Evolutionary conservation across 2,329 filamentous ascomycete species (phyloP), one percentile per base, ranked within the genome.

Genomic region (Knufia fluminis): DNA sequence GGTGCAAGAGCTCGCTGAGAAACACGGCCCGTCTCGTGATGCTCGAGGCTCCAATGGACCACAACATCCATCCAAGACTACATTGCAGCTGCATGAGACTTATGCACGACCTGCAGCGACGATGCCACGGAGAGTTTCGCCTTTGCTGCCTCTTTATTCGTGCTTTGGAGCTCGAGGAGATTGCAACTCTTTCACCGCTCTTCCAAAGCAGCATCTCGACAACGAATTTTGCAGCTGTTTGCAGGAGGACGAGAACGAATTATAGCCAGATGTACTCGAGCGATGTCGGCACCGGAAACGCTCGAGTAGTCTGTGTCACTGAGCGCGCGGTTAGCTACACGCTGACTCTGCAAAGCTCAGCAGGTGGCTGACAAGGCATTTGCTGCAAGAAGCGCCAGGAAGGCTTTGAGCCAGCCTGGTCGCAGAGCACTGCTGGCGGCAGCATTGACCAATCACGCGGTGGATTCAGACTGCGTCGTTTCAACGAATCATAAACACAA

Each of bases 251-350:
- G 28, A 43, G 20, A 26, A 43, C 45, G 45, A 48, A 40, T 48
- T 39, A 40, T 48, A 31, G 22, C 45, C 35, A 40, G 33, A 38
- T 19, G 19, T 40, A 10, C 17, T 31, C 7, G n/a, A 40, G 19
- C 45, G 45, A 48, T 40, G 22, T 48, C 45, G 45, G 45, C n/a
- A 10, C 45, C 26, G 23, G 19, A 19, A 8, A 39, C 14, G 22
- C 22, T 48, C 24, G 45, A 48, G 45, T 48, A 48, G 45, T 39
- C 45, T 48, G 45, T 48, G 31, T 48, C 45, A 48, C 45, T 26
- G 45, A 14, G 26, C 23, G 45, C 45, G 45, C 45, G 45, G 24
- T 39, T 48, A 39, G 28, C 19, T 46, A 26, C 16, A 36, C 8
- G 24, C 17, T 9, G 7, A 12, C n/a, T 40, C 22, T 17, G 14